Conservation (phyloP, 371 early-diverging fungal genomes). For the Mucor saturninus region DNA sequence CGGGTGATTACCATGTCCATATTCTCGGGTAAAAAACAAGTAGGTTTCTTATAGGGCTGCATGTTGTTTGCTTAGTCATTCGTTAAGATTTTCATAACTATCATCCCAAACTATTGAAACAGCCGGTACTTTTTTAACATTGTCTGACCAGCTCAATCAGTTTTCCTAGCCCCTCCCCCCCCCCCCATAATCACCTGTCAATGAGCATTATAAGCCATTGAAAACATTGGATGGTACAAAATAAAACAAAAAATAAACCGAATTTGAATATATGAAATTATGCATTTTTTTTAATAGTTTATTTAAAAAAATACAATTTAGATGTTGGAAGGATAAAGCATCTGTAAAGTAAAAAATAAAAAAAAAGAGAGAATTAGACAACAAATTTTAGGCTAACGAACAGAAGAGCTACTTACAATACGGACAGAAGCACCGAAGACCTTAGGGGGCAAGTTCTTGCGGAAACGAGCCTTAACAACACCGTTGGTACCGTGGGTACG, state of each 20-base stretch:
- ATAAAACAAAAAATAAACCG: background rate
- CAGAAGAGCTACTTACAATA: slow-evolving; percentile 66
- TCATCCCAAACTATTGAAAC: too few species aligned
- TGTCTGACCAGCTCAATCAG: background rate
- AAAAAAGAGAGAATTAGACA: background rate
- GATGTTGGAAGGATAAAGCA: slow-evolving; percentile 94
- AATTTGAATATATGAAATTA: background rate
- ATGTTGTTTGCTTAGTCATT: too few species aligned
- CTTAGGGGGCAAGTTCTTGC: slow-evolving; percentile 94
- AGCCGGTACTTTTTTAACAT: too few species aligned
- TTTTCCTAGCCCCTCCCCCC: too few species aligned
- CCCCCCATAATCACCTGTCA: too few species aligned
- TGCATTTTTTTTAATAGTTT: slow-evolving; percentile 15
- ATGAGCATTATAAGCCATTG: too few species aligned
- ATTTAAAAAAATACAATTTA: slow-evolving; percentile 45
- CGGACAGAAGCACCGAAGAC: slow-evolving; percentile 92
- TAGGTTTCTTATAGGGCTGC: too few species aligned
- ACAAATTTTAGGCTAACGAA: too few species aligned
- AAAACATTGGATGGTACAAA: background rate
- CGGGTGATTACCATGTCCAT: too few species aligned
- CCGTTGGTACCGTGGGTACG: slow-evolving; percentile 96
- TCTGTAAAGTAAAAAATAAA: slow-evolving; percentile 46
- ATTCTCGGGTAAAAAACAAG: too few species aligned
- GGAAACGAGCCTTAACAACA: slow-evolving; percentile 96
- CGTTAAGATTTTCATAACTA: too few species aligned